phyloP scores from a whole-genome alignment of 1,284 basidiomycete genomes.

The Xerocomus amazonicus region DNA sequence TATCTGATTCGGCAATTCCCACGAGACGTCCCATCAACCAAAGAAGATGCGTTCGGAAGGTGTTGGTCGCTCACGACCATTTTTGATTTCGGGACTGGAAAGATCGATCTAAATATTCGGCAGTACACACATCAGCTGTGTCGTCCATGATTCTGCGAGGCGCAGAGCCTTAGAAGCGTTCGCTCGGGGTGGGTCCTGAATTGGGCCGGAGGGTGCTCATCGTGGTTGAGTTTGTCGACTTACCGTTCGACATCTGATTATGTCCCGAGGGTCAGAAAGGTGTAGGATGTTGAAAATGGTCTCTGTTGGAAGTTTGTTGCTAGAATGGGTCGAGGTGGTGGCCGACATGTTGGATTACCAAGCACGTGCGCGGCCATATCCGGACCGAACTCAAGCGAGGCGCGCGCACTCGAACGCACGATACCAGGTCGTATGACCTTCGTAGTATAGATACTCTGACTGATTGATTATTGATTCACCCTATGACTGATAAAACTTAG shows the following conservation, averaged over 20 bases:
- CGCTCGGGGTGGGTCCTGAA: neutral
- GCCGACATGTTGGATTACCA: no score
- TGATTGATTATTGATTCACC: no score
- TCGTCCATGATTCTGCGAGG: constrained; percentile 9
- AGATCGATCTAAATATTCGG: no score
- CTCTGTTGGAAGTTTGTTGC: neutral
- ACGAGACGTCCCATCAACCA: constrained; percentile 3
- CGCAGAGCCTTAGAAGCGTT: neutral
- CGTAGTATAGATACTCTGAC: no score
- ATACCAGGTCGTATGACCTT: no score
- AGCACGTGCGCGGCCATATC: no score
- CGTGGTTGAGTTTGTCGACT: neutral
- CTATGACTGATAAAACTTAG: no score
- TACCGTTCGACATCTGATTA: neutral
- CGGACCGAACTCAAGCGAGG: no score
- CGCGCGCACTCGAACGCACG: no score
- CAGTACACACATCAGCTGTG: neutral
- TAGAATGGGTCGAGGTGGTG: neutral
- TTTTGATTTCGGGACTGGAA: no score
- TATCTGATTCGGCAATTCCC: neutral
- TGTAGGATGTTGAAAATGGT: neutral
- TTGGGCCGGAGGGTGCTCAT: neutral
- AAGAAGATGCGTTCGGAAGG: no score
- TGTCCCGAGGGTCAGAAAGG: neutral
- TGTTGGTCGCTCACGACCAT: no score